Evolutionary conservation across 225 moss, liverwort and hornwort species (phyloP).

Genomic region (Takakia lepidozioides): DNA sequence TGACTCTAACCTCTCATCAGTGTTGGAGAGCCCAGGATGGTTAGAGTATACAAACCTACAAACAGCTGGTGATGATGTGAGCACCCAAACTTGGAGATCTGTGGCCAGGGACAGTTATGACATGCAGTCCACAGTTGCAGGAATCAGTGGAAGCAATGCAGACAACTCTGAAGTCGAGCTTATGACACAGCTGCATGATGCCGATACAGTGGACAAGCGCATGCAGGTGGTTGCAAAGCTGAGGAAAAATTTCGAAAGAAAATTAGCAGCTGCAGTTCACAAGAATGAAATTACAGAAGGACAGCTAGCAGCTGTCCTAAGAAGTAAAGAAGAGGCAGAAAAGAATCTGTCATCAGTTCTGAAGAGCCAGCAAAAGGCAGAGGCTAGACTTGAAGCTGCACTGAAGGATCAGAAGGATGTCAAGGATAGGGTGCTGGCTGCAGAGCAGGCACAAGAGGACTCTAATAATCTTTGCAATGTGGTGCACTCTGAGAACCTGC

Average conservation of each 20-base stretch:
- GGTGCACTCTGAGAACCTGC: slow-evolving; percentile 64
- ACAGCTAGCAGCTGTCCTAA: slow-evolving; percentile 42
- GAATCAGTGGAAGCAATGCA: slow-evolving; percentile 48
- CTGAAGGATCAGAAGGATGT: slow-evolving; percentile 63
- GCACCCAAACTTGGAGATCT: slow-evolving; percentile 14
- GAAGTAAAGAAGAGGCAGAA: slow-evolving; percentile 69
- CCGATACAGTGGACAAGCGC: slow-evolving; percentile 53
- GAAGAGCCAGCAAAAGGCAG: slow-evolving; percentile 57
- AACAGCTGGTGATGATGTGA: slow-evolving; percentile 13
- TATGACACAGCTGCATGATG: slow-evolving; percentile 55
- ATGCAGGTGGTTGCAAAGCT: slow-evolving; percentile 52
- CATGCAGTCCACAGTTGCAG: slow-evolving; percentile 24
- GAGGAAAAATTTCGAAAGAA: slow-evolving; percentile 61
- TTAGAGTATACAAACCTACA: slow-evolving; percentile 16
- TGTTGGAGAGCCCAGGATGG: slow-evolving; percentile 33
- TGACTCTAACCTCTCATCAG: slow-evolving; percentile 43
- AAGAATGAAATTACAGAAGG: slow-evolving; percentile 66
- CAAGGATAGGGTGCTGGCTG: slow-evolving; percentile 36
- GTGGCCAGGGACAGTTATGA: slow-evolving; percentile 31
- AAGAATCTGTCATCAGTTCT: slow-evolving; percentile 38
- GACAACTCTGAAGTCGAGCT: slow-evolving; percentile 65
- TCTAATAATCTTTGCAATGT: slow-evolving; percentile 60
- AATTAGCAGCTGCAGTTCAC: slow-evolving; percentile 56
- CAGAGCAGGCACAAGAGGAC: slow-evolving; percentile 65
- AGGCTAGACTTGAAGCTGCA: slow-evolving; percentile 64